Evolutionary conservation across 768 basidiomycete genomes (phyloP).

Genomic region (Hysterangium stoloniferum): DNA sequence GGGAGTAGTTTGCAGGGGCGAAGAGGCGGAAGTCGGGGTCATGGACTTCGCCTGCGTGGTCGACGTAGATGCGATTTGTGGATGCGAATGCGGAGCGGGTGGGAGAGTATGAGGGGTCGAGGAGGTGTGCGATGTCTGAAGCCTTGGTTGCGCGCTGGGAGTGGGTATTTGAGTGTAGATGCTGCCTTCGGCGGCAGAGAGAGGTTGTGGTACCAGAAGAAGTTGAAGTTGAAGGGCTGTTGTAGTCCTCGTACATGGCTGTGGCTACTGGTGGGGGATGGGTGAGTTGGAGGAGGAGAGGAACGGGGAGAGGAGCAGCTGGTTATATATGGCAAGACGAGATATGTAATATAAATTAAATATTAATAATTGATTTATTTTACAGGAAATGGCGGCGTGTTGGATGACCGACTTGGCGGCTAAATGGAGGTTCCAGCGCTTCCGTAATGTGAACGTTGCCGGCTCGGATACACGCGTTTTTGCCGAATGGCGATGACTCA

Average conservation of each 20-base stretch:
- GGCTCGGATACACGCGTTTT: no score
- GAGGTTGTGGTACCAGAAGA: neutral
- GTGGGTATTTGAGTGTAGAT: neutral
- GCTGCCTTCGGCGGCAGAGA: neutral
- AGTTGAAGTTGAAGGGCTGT: neutral
- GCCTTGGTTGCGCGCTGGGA: neutral
- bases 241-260: neutral
- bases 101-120: conserved; percentile 8
- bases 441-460: neutral
- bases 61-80: conserved; percentile 6
- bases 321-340: neutral
- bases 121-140: conserved; percentile 8
- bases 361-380: no score
- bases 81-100: neutral
- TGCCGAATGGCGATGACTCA: conserved; percentile 7
- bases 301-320: neutral
- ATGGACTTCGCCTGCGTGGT: conserved; percentile 3
- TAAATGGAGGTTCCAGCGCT: neutral
- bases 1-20: conserved; percentile 3
- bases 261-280: no score
- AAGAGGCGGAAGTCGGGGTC: conserved; percentile 11
- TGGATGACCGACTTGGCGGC: neutral
- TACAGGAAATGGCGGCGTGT: no score
- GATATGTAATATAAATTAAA: no score
- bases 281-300: neutral